Evolutionary conservation across 192 early-diverging fungal species (phyloP).

Genomic region (Phlyctochytrium arcticum): DNA sequence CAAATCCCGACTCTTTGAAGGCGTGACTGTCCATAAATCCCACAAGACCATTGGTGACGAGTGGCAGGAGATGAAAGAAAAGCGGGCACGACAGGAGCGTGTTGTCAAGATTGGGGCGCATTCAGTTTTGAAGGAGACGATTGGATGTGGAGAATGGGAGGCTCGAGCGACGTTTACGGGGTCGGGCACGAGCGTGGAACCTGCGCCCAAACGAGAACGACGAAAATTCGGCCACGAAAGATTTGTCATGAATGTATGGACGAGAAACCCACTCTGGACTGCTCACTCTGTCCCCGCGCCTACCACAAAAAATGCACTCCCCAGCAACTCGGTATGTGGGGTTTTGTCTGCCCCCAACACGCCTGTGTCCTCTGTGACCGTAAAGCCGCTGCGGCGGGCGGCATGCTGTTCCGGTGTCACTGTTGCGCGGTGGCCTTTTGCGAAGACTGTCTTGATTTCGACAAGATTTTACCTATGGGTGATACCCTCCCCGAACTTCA

Average conservation of each 20-base stretch:
- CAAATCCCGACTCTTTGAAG: constrained; percentile 29
- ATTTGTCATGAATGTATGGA: background rate
- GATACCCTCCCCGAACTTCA: constrained; percentile 24
- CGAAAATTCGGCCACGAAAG: constrained; percentile 8
- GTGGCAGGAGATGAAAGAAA: constrained; percentile 29
- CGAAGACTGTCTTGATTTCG: constrained; percentile 32
- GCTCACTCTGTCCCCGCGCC: constrained; percentile 10
- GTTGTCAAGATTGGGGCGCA: constrained; percentile 30
- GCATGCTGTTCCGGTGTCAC: constrained; percentile 40
- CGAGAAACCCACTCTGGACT: constrained; percentile 3
- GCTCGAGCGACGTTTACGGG: constrained; percentile 19
- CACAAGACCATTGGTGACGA: constrained; percentile 23
- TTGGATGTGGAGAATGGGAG: constrained; percentile 36
- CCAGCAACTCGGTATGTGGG: background rate
- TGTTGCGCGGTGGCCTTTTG: constrained; percentile 30
- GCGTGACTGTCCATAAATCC: constrained; percentile 10
- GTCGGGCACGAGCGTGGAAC: background rate
- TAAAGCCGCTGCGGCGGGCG: constrained; percentile 34
- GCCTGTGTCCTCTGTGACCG: constrained; percentile 25
- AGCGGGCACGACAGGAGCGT: constrained; percentile 29
- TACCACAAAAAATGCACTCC: constrained; percentile 7
- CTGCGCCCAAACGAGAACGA: background rate
- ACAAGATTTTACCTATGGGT: constrained; percentile 32
- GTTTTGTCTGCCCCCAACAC: constrained; percentile 32
- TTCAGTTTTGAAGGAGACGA: constrained; percentile 29